Conservation (phyloP, 208 protist genomes). For the Leptomonas seymouri region DNA sequence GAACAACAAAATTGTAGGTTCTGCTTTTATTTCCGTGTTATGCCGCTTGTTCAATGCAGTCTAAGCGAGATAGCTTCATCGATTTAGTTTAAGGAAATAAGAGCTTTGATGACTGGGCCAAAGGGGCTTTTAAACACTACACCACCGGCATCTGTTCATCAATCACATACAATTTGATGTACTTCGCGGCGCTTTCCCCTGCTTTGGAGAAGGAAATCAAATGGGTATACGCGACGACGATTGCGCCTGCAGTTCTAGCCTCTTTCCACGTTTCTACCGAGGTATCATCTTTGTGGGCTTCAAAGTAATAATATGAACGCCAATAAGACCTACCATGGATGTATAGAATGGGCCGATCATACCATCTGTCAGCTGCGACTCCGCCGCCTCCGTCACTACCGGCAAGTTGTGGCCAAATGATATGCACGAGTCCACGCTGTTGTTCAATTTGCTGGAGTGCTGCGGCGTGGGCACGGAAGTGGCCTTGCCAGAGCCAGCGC, state of each 20-base stretch:
- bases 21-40: no score
- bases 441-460: slow-evolving; percentile 15
- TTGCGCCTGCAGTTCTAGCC: not conserved
- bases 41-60: no score
- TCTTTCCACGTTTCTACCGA: slow-evolving; percentile 4
- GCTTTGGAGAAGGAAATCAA: no score
- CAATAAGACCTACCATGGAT: slow-evolving; percentile 67
- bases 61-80: no score
- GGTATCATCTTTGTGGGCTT: slow-evolving; percentile 12
- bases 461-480: not conserved
- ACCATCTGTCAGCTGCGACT: slow-evolving; percentile 46
- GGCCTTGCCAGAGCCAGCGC: not conserved
- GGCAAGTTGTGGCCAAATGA: slow-evolving; percentile 19
- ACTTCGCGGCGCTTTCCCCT: no score
- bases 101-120: no score
- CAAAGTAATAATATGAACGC: slow-evolving; percentile 63
- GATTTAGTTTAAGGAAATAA: no score
- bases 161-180: no score
- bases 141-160: no score
- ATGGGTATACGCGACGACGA: no score
- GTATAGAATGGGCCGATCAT: slow-evolving; percentile 76
- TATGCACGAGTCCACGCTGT: slow-evolving; percentile 14
- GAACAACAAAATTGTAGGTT: no score
- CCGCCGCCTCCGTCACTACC: slow-evolving; percentile 28
- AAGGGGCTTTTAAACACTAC: no score